phyloP scores from a whole-genome alignment of 2,329 filamentous ascomycete species.

The Penicillium capsulatum region DNA sequence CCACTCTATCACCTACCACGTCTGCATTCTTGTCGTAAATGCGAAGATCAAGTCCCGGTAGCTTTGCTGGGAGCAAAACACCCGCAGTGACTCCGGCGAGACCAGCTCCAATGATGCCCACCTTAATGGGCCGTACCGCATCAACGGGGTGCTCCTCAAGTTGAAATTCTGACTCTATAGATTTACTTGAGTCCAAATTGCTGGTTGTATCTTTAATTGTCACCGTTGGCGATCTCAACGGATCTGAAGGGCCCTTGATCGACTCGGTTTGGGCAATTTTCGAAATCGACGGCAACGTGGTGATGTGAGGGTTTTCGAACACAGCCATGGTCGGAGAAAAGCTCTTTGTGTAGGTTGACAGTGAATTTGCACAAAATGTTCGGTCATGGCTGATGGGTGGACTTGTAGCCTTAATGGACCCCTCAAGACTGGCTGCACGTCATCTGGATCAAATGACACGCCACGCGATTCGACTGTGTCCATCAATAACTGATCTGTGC shows the following conservation, averaged over 20 bases:
- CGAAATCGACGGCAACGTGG: too few species aligned
- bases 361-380: too few species aligned
- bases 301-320: too few species aligned
- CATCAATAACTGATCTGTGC: too few species aligned
- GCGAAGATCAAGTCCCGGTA: conserved; percentile 61
- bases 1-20: conserved; percentile 48
- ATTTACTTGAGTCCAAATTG: conserved; percentile 1
- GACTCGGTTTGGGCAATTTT: too few species aligned
- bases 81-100: conserved; percentile 62
- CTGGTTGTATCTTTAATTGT: conserved; percentile 10
- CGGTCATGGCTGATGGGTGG: too few species aligned
- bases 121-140: conserved; percentile 47
- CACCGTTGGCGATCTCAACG: too few species aligned
- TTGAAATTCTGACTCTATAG: conserved; percentile 25
- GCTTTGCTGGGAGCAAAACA: conserved; percentile 62
- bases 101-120: conserved; percentile 62
- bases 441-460: conserved; percentile 8
- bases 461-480: background rate
- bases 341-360: too few species aligned
- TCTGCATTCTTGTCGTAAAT: conserved; percentile 67
- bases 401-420: conserved; percentile 11
- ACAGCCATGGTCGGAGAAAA: too few species aligned
- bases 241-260: too few species aligned
- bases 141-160: conserved; percentile 48
- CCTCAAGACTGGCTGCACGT: conserved; percentile 12